phyloP scores from a whole-genome alignment of 1,139 yeast genomes.

The Yamadazyma taylorii region DNA sequence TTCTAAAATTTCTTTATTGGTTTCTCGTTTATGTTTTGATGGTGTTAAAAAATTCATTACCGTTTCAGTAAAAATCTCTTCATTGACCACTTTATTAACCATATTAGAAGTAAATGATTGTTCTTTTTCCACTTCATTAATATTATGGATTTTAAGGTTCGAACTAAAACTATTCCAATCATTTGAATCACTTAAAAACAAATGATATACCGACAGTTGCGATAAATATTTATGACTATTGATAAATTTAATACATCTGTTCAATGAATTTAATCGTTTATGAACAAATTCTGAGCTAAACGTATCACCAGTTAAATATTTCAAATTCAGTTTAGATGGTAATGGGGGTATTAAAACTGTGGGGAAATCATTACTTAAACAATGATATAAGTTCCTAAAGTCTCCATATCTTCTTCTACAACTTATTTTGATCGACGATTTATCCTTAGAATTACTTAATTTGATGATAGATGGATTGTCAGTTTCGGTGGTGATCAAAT shows the following conservation, averaged over 20 bases:
- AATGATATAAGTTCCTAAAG: slow-evolving; percentile 74
- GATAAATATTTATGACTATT: slow-evolving; percentile 72
- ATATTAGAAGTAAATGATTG: slow-evolving; percentile 23
- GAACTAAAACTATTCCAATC: slow-evolving; percentile 85
- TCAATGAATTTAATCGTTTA: slow-evolving; percentile 80
- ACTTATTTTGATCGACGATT: slow-evolving; percentile 35
- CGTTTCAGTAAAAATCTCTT: slow-evolving; percentile 77
- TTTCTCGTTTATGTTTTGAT: slow-evolving; percentile 63
- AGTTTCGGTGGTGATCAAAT: slow-evolving; percentile 67
- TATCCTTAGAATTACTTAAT: slow-evolving; percentile 21
- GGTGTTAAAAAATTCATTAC: slow-evolving; percentile 90
- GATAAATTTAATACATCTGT: slow-evolving; percentile 71
- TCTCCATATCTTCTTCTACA: slow-evolving; percentile 83
- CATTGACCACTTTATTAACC: slow-evolving; percentile 47
- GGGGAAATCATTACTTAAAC: slow-evolving; percentile 75
- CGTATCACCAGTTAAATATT: slow-evolving; percentile 93
- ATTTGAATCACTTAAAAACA: slow-evolving; percentile 69
- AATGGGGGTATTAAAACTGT: slow-evolving; percentile 88
- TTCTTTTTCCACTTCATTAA: slow-evolving; percentile 24
- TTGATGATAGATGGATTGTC: slow-evolving; percentile 45
- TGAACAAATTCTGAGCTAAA: slow-evolving; percentile 78
- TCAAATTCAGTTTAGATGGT: slow-evolving; percentile 89
- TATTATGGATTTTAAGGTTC: slow-evolving; percentile 48
- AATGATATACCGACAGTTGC: slow-evolving; percentile 68
- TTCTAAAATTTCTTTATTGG: slow-evolving; percentile 76